Conservation (phyloP, 202 grass and related monocot species). For the Zoysia matrella region DNA sequence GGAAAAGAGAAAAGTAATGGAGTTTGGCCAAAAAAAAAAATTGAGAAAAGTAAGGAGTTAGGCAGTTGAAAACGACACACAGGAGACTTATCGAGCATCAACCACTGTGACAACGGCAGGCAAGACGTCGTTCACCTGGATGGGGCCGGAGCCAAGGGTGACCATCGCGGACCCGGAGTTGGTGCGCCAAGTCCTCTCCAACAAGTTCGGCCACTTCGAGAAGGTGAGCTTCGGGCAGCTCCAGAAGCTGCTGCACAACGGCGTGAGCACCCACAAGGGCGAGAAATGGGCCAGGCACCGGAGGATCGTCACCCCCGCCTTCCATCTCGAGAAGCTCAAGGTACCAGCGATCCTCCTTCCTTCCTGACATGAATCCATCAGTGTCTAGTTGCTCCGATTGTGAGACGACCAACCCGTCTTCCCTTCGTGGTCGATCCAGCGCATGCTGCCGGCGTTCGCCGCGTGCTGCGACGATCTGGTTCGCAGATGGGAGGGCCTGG, state of each 20-base stretch:
- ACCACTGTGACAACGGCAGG: conserved; percentile 14
- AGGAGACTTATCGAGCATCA: not conserved
- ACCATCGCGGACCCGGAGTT: conserved; percentile 32
- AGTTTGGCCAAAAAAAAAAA: too few species aligned
- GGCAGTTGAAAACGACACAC: not conserved
- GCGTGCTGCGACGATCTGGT: conserved; percentile 49
- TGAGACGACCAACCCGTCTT: not conserved
- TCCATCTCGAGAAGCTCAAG: conserved; percentile 66
- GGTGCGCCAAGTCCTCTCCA: conserved; percentile 45
- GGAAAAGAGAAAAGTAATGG: too few species aligned
- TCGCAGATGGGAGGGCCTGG: conserved; percentile 39
- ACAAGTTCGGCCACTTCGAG: conserved; percentile 56
- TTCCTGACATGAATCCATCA: not conserved
- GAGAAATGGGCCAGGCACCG: conserved; percentile 62
- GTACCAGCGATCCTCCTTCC: not conserved
- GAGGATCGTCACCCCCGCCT: conserved; percentile 61
- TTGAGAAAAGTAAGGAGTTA: not conserved
- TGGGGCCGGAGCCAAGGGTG: conserved; percentile 43
- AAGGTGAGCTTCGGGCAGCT: conserved; percentile 33
- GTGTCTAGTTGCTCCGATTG: not conserved
- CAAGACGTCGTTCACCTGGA: conserved; percentile 44
- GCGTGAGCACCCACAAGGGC: conserved; percentile 36
- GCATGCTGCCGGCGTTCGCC: conserved; percentile 61
- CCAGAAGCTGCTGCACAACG: conserved; percentile 30
- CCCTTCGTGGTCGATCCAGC: conserved; percentile 26